A percentile compares a stretch with the other conserved stretches of the same genome.
phyloP scores from a whole-genome alignment of 495 filamentous ascomycete genomes.

The Corynascus novoguineensis region DNA sequence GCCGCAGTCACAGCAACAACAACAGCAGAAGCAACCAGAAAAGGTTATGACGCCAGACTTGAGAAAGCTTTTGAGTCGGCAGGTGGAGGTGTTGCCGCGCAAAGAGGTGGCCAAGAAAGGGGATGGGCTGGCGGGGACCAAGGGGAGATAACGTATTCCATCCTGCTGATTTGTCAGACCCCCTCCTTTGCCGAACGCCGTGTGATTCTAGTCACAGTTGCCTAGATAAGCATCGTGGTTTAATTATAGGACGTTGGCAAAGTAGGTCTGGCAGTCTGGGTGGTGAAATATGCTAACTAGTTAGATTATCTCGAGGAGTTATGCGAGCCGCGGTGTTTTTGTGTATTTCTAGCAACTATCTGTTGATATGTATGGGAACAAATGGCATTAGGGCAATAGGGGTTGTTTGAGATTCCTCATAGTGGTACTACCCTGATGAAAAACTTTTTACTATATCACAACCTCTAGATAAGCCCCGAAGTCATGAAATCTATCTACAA shows the following conservation, averaged over 20 bases:
- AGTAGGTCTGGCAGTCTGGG: too few species aligned
- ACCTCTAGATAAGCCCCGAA: not conserved
- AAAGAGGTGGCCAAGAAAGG: slow-evolving; percentile 45
- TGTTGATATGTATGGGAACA: not conserved
- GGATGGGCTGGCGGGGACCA: slow-evolving; percentile 25
- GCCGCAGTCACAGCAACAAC: slow-evolving; percentile 2
- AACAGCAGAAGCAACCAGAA: slow-evolving; percentile 33
- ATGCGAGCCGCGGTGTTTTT: too few species aligned
- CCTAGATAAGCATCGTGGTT: too few species aligned
- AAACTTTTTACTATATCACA: too few species aligned
- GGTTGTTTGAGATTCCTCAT: too few species aligned
- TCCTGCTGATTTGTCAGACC: not conserved
- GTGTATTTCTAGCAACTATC: not conserved
- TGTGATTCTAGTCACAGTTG: too few species aligned
- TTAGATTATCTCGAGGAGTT: too few species aligned
- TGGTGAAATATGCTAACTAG: too few species aligned
- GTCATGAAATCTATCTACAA: slow-evolving; percentile 18
- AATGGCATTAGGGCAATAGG: not conserved
- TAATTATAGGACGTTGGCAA: too few species aligned
- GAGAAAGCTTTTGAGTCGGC: slow-evolving; percentile 64
- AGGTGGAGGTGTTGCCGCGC: slow-evolving; percentile 58
- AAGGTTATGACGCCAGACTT: slow-evolving; percentile 79
- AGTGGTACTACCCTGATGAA: too few species aligned
- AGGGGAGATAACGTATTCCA: not conserved
- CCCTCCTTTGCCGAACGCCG: too few species aligned